Percentiles rank a stretch among this genome's conserved stretches.
Evolutionary conservation across 805 yeast species (phyloP).

Genomic region (Lachancea dasiensis): DNA sequence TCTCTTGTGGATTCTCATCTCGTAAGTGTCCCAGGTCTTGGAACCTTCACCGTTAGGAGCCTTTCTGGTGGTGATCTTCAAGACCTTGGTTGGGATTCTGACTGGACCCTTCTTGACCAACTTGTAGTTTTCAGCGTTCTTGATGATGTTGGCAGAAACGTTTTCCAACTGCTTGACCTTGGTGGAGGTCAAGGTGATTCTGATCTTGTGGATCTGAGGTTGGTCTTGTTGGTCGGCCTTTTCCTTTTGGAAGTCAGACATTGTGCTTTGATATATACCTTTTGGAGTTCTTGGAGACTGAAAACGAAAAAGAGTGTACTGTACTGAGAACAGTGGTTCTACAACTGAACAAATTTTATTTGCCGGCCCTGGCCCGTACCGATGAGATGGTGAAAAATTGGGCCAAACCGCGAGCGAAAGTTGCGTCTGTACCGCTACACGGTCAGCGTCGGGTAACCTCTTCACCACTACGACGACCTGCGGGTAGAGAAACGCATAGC

Average conservation of each 20-base stretch:
- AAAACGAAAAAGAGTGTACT: not conserved
- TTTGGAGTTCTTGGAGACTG: slow-evolving; percentile 28
- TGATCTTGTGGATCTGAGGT: slow-evolving; percentile 89
- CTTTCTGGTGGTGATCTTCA: slow-evolving; percentile 98
- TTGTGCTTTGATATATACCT: slow-evolving; percentile 39
- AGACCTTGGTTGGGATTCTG: slow-evolving; percentile 99
- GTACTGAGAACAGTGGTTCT: no score
- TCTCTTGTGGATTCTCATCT: slow-evolving; percentile 99
- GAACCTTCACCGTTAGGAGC: slow-evolving; percentile 99
- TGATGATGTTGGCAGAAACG: slow-evolving; percentile 86
- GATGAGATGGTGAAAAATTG: no score
- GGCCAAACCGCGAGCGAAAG: no score
- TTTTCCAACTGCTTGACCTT: slow-evolving; percentile 97
- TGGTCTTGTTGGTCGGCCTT: slow-evolving; percentile 77
- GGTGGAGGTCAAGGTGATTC: slow-evolving; percentile 98
- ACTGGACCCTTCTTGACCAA: slow-evolving; percentile 98
- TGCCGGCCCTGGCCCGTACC: no score
- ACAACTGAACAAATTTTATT: no score
- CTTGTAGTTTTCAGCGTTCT: slow-evolving; percentile 76
- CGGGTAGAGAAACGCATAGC: no score
- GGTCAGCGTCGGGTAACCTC: no score
- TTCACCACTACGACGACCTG: no score
- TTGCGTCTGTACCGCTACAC: no score
- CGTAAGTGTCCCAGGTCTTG: slow-evolving; percentile 99
- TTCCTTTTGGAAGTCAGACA: slow-evolving; percentile 83